These are phyloP conservation scores for Talaromyces proteolyticus DNA, from an alignment of 495 filamentous ascomycete species.

Conservation along the genomic window DNA sequence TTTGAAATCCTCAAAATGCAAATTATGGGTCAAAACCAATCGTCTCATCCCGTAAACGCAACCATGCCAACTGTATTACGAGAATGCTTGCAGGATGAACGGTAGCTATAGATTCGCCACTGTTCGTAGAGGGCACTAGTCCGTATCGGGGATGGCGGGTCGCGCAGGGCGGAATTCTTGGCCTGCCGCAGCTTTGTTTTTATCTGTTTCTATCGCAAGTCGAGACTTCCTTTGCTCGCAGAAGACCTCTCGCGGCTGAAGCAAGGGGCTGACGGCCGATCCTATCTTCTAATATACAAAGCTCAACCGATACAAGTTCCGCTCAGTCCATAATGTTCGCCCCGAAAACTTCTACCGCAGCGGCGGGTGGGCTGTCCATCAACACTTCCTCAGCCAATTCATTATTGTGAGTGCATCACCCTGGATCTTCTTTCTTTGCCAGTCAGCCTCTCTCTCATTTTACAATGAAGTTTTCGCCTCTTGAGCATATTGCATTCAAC, in stretches of 20 bases:
- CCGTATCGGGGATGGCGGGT: background rate
- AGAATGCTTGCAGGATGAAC: no score
- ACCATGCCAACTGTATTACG: no score
- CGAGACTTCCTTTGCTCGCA: background rate
- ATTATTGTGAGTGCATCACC: slow-evolving; percentile 52
- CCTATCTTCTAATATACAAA: background rate
- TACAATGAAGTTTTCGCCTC: no score
- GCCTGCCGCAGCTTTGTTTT: background rate
- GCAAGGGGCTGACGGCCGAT: slow-evolving; percentile 5
- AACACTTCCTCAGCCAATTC: slow-evolving; percentile 72
- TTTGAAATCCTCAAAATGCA: no score
- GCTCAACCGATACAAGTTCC: background rate
- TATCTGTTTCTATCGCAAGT: background rate
- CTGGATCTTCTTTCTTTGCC: no score
- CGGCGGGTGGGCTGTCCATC: slow-evolving; percentile 59
- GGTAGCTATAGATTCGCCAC: no score
- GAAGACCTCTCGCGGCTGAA: background rate
- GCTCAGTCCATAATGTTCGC: slow-evolving; percentile 37
- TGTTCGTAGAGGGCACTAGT: no score
- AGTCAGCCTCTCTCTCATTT: no score
- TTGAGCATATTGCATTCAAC: no score
- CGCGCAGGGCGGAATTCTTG: background rate
- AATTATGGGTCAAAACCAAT: no score
- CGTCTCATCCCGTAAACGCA: no score
- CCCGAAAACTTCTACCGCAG: slow-evolving; percentile 51